A percentile compares a stretch with the other conserved stretches of the same genome.
These are phyloP conservation scores for Aspergillus transmontanensis DNA, from an alignment of 2,329 filamentous ascomycete genomes.

Conservation along the genomic window DNA sequence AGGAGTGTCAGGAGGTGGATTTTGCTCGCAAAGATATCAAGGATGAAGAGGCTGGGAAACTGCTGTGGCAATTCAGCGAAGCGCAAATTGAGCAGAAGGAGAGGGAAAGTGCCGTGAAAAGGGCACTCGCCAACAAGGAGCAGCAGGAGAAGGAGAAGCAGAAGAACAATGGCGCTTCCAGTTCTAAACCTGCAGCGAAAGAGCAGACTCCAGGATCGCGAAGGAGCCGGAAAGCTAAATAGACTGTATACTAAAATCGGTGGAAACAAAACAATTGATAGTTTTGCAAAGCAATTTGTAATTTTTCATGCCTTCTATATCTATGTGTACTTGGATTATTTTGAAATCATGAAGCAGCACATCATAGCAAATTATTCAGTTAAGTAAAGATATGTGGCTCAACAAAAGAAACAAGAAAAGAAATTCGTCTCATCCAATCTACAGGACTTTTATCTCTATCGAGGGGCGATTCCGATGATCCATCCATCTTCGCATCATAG, in stretches of 20 bases:
- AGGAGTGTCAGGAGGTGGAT: slow-evolving; percentile 81
- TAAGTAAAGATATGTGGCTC: slow-evolving; percentile 4
- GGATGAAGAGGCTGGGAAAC: slow-evolving; percentile 78
- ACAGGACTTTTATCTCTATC: slow-evolving; percentile 14
- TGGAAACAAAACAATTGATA: background rate
- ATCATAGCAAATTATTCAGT: slow-evolving; percentile 2
- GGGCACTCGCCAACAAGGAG: slow-evolving; percentile 60
- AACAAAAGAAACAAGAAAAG: slow-evolving; percentile 24
- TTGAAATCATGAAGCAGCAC: slow-evolving; percentile 1
- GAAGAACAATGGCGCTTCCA: slow-evolving; percentile 17
- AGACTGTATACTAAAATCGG: slow-evolving; percentile 8
- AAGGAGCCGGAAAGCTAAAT: slow-evolving; percentile 40
- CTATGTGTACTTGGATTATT: background rate
- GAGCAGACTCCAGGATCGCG: slow-evolving; percentile 41
- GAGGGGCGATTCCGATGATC: background rate
- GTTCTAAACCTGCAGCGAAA: slow-evolving; percentile 19
- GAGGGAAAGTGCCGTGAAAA: slow-evolving; percentile 70
- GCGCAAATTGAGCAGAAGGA: slow-evolving; percentile 79
- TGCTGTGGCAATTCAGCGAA: slow-evolving; percentile 88
- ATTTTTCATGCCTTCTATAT: slow-evolving; percentile 1
- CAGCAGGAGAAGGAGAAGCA: slow-evolving; percentile 32
- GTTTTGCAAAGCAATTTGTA: background rate
- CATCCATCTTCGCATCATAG: background rate
- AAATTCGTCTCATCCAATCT: slow-evolving; percentile 41
- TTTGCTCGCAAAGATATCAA: slow-evolving; percentile 72